phyloP scores from a whole-genome alignment of 768 basidiomycete species.

The Agaricus subrufescens region DNA sequence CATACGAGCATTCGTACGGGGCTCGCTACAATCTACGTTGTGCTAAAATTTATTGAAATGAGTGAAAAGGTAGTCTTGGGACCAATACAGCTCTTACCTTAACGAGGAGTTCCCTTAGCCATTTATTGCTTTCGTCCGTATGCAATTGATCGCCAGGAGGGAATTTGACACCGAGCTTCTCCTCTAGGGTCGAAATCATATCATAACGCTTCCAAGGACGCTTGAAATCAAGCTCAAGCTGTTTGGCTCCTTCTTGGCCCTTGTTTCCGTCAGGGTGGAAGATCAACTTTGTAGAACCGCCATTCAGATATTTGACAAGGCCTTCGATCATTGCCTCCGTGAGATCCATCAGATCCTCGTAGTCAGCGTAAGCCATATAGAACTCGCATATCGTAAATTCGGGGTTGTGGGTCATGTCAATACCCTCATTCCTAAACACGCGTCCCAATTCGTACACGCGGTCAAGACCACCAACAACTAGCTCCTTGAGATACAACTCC shows the following conservation, averaged over 20 bases:
- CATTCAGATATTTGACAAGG: constrained; percentile 81
- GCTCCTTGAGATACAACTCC: constrained; percentile 96
- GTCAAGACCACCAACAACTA: constrained; percentile 95
- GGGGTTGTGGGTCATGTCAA: constrained; percentile 98
- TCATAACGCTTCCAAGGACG: constrained; percentile 98
- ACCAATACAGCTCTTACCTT: constrained; percentile 51
- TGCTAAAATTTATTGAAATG: constrained; percentile 44
- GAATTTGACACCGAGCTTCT: constrained; percentile 89
- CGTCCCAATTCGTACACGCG: constrained; percentile 98
- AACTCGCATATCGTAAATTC: constrained; percentile 99
- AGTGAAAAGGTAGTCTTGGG: neutral
- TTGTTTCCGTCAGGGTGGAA: constrained; percentile 96
- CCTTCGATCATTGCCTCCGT: constrained; percentile 90
- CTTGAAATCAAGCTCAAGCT: constrained; percentile 79
- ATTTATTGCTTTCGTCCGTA: constrained; percentile 83
- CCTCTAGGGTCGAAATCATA: constrained; percentile 95
- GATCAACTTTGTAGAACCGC: constrained; percentile 70
- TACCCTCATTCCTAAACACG: constrained; percentile 97
- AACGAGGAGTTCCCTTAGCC: constrained; percentile 74
- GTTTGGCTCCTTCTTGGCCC: constrained; percentile 54
- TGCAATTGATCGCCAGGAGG: constrained; percentile 89
- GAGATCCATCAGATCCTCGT: constrained; percentile 97
- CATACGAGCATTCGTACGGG: constrained; percentile 89
- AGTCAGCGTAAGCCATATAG: constrained; percentile 99
- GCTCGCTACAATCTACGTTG: constrained; percentile 94